These are phyloP conservation scores for Hyphopichia khmerensis DNA, from an alignment of 1,139 yeast species.

Conservation along the genomic window DNA sequence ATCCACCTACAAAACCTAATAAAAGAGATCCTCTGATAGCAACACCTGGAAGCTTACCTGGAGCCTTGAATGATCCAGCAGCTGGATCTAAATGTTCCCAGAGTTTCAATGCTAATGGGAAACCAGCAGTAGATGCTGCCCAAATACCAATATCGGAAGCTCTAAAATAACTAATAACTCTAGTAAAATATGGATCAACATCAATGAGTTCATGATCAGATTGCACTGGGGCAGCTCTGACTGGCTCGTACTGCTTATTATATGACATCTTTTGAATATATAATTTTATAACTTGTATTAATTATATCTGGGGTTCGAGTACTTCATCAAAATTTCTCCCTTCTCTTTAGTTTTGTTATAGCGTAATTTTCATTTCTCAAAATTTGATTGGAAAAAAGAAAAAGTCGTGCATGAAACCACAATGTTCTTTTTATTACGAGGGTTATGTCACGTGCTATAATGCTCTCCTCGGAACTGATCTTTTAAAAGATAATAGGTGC, in stretches of 20 bases:
- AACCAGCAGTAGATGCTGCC: conserved; percentile 65
- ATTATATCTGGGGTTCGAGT: background rate
- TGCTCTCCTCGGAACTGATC: too few species aligned
- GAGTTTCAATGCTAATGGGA: conserved; percentile 58
- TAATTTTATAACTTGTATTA: background rate
- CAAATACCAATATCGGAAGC: conserved; percentile 62
- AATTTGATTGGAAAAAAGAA: conserved; percentile 28
- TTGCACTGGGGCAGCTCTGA: conserved; percentile 43
- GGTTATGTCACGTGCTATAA: too few species aligned
- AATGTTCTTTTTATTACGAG: too few species aligned
- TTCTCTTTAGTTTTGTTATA: conserved; percentile 10
- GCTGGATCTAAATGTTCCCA: conserved; percentile 67
- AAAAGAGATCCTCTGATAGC: conserved; percentile 59
- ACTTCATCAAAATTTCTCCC: conserved; percentile 1
- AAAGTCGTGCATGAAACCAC: too few species aligned
- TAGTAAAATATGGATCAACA: conserved; percentile 71
- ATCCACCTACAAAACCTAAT: conserved; percentile 71
- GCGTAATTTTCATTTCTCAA: conserved; percentile 22
- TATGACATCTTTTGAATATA: conserved; percentile 32
- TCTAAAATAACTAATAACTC: conserved; percentile 75
- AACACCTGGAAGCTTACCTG: conserved; percentile 53
- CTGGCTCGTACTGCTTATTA: conserved; percentile 40
- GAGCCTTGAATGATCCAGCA: conserved; percentile 58
- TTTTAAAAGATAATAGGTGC: too few species aligned
- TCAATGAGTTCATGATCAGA: conserved; percentile 62